Percentiles rank a stretch among this genome's conserved stretches.
Conservation (phyloP, 1,284 basidiomycete species). For the Cryptococcus sp. region DNA sequence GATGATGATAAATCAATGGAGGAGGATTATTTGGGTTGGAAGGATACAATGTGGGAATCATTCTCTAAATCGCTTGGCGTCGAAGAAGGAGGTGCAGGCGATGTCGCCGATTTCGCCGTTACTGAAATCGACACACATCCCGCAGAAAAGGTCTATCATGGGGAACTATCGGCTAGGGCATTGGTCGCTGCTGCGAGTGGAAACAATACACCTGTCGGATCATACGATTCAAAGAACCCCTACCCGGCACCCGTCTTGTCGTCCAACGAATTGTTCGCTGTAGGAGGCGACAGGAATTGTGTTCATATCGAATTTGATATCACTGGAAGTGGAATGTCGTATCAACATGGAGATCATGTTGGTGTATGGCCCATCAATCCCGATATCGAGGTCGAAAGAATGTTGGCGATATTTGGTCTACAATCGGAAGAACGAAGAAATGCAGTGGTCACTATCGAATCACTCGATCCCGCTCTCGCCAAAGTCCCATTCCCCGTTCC, state of each 20-base stretch:
- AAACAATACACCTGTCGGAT: slow-evolving; percentile 54
- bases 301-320: slow-evolving; percentile 93
- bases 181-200: slow-evolving; percentile 50
- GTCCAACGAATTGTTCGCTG: slow-evolving; percentile 78
- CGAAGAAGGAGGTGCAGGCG: slow-evolving; percentile 93
- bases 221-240: slow-evolving; percentile 87
- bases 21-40: slow-evolving; percentile 99
- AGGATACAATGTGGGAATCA: slow-evolving; percentile 91
- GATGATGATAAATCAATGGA: slow-evolving; percentile 99
- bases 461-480: slow-evolving; percentile 92
- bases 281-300: slow-evolving; percentile 77
- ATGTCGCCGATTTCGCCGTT: slow-evolving; percentile 90
- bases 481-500: slow-evolving; percentile 99
- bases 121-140: slow-evolving; percentile 68
- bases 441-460: slow-evolving; percentile 83
- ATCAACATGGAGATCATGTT: slow-evolving; percentile 97
- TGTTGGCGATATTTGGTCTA: slow-evolving; percentile 81
- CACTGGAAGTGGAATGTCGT: slow-evolving; percentile 92
- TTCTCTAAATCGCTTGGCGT: slow-evolving; percentile 77
- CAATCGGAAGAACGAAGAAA: slow-evolving; percentile 63
- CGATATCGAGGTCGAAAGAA: slow-evolving; percentile 83
- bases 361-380: slow-evolving; percentile 97
- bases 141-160: slow-evolving; percentile 81
- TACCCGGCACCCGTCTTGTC: slow-evolving; percentile 76
- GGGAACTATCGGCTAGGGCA: slow-evolving; percentile 84